A percentile compares a stretch with the other conserved stretches of the same genome.
phyloP scores from a whole-genome alignment of 495 filamentous ascomycete species.

The Chaetomium fimeti region DNA sequence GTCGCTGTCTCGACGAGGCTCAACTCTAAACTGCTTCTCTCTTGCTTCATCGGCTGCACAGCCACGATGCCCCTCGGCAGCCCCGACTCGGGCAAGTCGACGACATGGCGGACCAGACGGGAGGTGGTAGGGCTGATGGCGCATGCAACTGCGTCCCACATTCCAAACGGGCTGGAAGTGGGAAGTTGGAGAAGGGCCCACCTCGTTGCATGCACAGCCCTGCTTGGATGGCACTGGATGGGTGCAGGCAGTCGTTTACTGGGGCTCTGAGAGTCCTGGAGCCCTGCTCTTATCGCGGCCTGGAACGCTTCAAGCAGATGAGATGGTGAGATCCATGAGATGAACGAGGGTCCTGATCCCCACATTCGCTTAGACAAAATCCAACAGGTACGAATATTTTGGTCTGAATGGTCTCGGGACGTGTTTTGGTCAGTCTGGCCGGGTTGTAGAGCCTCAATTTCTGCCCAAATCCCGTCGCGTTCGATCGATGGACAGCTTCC shows the following conservation, averaged over 20 bases:
- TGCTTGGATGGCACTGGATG: neutral
- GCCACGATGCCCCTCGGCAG: neutral
- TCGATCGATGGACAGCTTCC: neutral
- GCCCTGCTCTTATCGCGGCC: neutral
- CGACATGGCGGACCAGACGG: conserved; percentile 1
- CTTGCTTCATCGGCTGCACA: conserved; percentile 1
- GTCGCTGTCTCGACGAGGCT: too few relatives aligned
- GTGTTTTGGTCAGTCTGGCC: neutral
- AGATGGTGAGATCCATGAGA: conserved; percentile 3
- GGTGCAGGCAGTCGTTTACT: neutral
- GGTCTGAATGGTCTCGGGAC: neutral
- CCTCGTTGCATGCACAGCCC: conserved; percentile 13
- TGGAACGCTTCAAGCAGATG: neutral
- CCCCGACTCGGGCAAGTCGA: too few relatives aligned
- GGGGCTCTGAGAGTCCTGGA: neutral
- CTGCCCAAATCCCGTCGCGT: neutral
- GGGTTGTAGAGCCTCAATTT: too few relatives aligned
- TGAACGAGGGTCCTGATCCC: neutral
- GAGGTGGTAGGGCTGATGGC: conserved; percentile 16
- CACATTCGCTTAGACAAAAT: neutral
- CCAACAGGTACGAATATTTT: neutral
- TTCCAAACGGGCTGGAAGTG: neutral
- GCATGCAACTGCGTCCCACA: neutral
- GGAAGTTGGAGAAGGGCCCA: conserved; percentile 10
- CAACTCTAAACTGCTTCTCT: too few relatives aligned